These are phyloP conservation scores for Metschnikowia cubensis DNA, from an alignment of 805 yeast species.

Conservation along the genomic window DNA sequence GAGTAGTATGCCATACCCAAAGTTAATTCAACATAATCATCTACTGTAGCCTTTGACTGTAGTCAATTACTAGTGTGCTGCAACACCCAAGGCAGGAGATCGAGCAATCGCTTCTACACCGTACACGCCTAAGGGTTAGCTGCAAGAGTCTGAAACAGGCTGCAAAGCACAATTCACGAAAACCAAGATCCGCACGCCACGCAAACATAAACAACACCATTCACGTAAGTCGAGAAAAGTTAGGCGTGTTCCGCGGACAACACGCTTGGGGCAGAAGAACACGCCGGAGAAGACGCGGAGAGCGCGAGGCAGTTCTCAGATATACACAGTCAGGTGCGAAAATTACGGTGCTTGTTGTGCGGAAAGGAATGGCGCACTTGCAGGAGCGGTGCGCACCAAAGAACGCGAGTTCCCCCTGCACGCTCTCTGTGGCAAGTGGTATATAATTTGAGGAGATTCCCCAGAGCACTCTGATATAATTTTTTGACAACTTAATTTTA, in stretches of 20 bases:
- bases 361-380: conserved; percentile 9
- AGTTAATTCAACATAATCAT: no score
- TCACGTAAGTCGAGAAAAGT: background rate
- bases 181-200: background rate
- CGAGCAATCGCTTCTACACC: no score
- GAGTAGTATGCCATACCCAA: no score
- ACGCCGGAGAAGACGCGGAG: conserved; percentile 5
- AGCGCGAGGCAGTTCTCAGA: conserved; percentile 13
- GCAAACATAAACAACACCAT: background rate
- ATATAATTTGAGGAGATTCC: conserved; percentile 19
- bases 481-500: conserved; percentile 16
- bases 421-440: conserved; percentile 18
- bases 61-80: no score
- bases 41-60: no score
- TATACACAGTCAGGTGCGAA: conserved; percentile 14
- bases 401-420: conserved; percentile 20
- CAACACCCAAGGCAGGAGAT: no score
- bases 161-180: background rate
- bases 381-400: conserved; percentile 13
- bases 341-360: conserved; percentile 7
- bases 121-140: background rate
- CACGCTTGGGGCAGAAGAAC: no score
- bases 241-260: conserved; percentile 3
- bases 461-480: conserved; percentile 6
- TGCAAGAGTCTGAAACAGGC: background rate